Evolutionary conservation across 1,284 basidiomycete genomes (phyloP).

Genomic region (Rhodotorula sp.): DNA sequence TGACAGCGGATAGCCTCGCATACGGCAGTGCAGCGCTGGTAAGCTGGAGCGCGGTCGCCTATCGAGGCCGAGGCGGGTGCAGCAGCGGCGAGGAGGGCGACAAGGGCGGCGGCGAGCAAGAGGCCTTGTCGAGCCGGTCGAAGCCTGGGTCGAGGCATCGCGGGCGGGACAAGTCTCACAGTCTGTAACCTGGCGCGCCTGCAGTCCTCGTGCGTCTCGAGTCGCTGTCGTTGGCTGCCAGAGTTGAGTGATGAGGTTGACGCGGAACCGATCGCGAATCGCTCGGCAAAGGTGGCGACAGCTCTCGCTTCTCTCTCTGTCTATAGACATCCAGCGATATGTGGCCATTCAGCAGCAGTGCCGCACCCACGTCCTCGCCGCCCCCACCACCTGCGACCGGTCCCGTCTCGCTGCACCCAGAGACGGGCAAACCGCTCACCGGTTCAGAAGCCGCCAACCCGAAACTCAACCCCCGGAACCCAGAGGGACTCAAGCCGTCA

Average conservation of each 20-base stretch:
- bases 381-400: conserved; percentile 6
- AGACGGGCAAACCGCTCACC: conserved; percentile 15
- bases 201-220: too few species aligned
- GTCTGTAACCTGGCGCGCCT: too few species aligned
- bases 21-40: conserved; percentile 57
- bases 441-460: conserved; percentile 37
- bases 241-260: too few species aligned
- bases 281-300: too few species aligned
- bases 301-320: too few species aligned
- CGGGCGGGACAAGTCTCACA: too few species aligned
- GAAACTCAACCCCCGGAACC: conserved; percentile 74
- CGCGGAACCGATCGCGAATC: too few species aligned
- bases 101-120: not conserved
- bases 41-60: conserved; percentile 61
- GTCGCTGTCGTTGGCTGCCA: too few species aligned
- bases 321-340: not conserved
- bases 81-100: not conserved
- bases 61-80: conserved; percentile 11
- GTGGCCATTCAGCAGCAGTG: conserved; percentile 13
- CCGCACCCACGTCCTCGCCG: not conserved
- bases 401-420: conserved; percentile 18
- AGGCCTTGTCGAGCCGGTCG: too few species aligned
- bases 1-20: conserved; percentile 45
- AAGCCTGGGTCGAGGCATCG: not conserved
- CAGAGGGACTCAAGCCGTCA: conserved; percentile 85